These are phyloP conservation scores for Aspergillus avenaceus DNA, from an alignment of 495 filamentous ascomycete genomes.

Conservation along the genomic window DNA sequence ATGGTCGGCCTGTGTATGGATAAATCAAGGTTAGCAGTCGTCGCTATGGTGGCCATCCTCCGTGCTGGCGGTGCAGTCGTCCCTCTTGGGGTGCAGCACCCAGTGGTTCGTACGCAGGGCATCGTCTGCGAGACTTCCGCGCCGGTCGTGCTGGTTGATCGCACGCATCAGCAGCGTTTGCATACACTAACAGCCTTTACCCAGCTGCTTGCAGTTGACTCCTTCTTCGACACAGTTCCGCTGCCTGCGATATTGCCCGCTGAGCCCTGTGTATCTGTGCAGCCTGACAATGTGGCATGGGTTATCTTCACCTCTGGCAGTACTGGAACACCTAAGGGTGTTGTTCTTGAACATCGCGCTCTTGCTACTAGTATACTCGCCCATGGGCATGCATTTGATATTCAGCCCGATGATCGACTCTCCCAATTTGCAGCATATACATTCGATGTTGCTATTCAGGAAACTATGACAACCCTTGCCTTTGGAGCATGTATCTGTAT, in stretches of 20 bases:
- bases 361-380: constrained; percentile 24
- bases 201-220: too few species aligned
- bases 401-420: too few species aligned
- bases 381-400: too few species aligned
- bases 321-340: constrained; percentile 76
- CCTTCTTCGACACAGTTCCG: too few species aligned
- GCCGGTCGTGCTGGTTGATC: too few species aligned
- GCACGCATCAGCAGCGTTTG: neutral
- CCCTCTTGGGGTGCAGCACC: neutral
- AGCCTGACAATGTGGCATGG: constrained; percentile 14
- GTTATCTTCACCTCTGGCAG: constrained; percentile 75
- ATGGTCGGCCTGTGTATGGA: constrained; percentile 20
- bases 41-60: constrained; percentile 1
- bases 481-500: constrained; percentile 25
- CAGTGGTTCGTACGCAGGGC: neutral
- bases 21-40: constrained; percentile 7
- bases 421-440: constrained; percentile 19
- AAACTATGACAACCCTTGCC: constrained; percentile 18
- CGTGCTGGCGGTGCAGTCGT: neutral
- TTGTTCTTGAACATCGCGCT: constrained; percentile 69
- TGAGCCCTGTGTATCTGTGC: too few species aligned
- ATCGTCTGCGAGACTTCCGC: too few species aligned
- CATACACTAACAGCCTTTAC: too few species aligned
- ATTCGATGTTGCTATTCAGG: constrained; percentile 19
- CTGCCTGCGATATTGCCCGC: too few species aligned